Conservation (phyloP, 139 green algal genomes). For the Chlamydomonas asymmetrica region DNA sequence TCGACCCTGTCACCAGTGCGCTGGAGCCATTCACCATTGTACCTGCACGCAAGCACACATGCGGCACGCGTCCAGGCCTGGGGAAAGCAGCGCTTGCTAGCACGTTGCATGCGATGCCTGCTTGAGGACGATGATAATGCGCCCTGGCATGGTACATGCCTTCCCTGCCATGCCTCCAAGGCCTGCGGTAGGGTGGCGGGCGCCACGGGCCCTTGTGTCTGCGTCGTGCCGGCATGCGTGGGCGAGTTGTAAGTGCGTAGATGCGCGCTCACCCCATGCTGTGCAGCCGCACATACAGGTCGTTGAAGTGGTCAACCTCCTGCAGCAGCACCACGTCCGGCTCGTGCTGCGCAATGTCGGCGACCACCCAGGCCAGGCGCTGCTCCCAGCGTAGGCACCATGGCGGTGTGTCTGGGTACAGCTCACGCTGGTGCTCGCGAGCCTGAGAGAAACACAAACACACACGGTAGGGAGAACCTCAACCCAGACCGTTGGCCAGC, state of each 20-base stretch:
- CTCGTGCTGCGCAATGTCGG: constrained; percentile 10
- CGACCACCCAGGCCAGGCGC: constrained; percentile 22
- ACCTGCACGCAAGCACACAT: constrained; percentile 7
- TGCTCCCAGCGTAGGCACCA: constrained; percentile 21
- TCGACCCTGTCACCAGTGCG: constrained; percentile 49
- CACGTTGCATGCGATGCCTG: not conserved
- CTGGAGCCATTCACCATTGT: constrained; percentile 31
- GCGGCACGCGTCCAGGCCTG: not conserved
- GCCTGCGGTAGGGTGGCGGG: not conserved
- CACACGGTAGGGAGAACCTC: not conserved
- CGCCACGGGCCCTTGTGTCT: not conserved
- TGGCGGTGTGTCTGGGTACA: constrained; percentile 19
- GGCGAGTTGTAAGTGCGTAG: too few relatives aligned
- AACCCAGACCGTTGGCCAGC: too few relatives aligned
- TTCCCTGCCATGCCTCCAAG: not conserved
- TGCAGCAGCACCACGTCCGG: constrained; percentile 47
- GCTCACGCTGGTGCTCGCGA: constrained; percentile 22
- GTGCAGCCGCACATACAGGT: constrained; percentile 22
- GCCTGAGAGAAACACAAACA: constrained; percentile 1
- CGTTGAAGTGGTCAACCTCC: constrained; percentile 51
- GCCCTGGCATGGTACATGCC: not conserved
- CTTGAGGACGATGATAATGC: not conserved
- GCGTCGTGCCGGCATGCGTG: too few relatives aligned
- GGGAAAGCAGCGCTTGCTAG: not conserved
- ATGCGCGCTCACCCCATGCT: constrained; percentile 27